phyloP scores from a whole-genome alignment of 2,329 filamentous ascomycete species.

The Didymosphaeria variabile region DNA sequence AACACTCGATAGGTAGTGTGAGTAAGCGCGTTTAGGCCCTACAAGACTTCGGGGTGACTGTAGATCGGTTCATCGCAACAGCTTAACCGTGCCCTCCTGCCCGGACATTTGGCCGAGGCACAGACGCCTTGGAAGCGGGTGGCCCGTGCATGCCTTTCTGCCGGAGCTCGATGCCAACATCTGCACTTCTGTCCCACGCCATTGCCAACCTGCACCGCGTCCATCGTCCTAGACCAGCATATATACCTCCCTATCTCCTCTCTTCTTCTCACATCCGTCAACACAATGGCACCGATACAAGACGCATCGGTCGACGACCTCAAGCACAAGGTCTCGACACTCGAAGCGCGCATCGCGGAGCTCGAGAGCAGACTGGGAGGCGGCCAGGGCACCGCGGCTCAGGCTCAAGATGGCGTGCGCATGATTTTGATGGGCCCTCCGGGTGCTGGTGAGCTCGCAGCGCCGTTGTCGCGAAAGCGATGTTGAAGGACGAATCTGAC shows the following conservation, averaged over 20 bases:
- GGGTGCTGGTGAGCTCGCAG: constrained; percentile 79
- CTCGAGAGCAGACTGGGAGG: constrained; percentile 76
- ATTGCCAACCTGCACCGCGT: constrained; percentile 27
- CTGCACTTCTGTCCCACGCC: constrained; percentile 20
- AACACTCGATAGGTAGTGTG: not conserved
- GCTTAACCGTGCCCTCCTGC: not conserved
- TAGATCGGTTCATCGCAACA: not conserved
- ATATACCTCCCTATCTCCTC: constrained; percentile 18
- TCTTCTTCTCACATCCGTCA: constrained; percentile 26
- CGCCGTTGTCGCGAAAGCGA: constrained; percentile 4
- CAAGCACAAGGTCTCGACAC: constrained; percentile 81
- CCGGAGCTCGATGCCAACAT: constrained; percentile 15
- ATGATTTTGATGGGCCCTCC: constrained; percentile 99
- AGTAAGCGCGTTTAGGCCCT: not conserved
- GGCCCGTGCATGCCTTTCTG: constrained; percentile 16
- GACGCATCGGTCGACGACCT: constrained; percentile 82
- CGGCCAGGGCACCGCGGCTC: constrained; percentile 40
- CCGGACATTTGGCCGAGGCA: constrained; percentile 11
- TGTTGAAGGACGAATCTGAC: constrained; percentile 30
- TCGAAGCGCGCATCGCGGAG: constrained; percentile 86
- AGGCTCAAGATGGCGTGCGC: constrained; percentile 73
- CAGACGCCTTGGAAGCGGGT: constrained; percentile 6
- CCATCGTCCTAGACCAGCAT: constrained; percentile 18
- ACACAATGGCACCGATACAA: constrained; percentile 84
- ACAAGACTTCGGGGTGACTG: not conserved